These are phyloP conservation scores for Cryptosporidium bovis DNA, from an alignment of 169 alveolate species.

Conservation along the genomic window DNA sequence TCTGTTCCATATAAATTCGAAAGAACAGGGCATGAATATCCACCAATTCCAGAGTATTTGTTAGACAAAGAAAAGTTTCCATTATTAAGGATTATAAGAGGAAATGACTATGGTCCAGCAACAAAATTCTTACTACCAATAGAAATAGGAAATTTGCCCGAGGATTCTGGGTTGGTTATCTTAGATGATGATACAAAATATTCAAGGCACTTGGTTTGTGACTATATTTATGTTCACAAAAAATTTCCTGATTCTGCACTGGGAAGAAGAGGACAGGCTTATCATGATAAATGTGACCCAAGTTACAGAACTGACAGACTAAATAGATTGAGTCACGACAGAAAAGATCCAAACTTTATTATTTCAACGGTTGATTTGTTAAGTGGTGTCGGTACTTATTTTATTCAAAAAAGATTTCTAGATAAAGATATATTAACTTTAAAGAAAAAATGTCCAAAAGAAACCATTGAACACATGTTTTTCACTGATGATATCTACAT, in stretches of 20 bases:
- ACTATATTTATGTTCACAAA: slow-evolving; percentile 49
- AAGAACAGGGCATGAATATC: slow-evolving; percentile 74
- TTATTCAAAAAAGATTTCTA: slow-evolving; percentile 53
- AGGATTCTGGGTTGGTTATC: slow-evolving; percentile 58
- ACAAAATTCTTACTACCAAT: slow-evolving; percentile 68
- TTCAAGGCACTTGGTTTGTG: slow-evolving; percentile 71
- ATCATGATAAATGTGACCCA: slow-evolving; percentile 72
- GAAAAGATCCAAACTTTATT: slow-evolving; percentile 59
- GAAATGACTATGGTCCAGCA: slow-evolving; percentile 74
- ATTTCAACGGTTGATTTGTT: slow-evolving; percentile 55
- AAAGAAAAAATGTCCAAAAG: slow-evolving; percentile 61
- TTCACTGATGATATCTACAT: slow-evolving; percentile 68
- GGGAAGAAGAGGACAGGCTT: slow-evolving; percentile 75
- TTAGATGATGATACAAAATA: slow-evolving; percentile 75
- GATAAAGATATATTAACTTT: slow-evolving; percentile 42
- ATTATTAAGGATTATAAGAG: slow-evolving; percentile 37
- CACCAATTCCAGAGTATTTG: slow-evolving; percentile 67
- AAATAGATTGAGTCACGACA: slow-evolving; percentile 67
- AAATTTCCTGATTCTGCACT: slow-evolving; percentile 73
- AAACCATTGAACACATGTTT: slow-evolving; percentile 57
- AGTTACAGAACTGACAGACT: slow-evolving; percentile 68
- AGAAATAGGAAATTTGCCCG: slow-evolving; percentile 46
- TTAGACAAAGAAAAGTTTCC: slow-evolving; percentile 42
- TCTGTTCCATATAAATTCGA: slow-evolving; percentile 61
- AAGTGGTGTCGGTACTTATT: slow-evolving; percentile 75